These are phyloP conservation scores for Fraxinus sp. DNA, from an alignment of 305 asterid genomes.

Conservation along the genomic window DNA sequence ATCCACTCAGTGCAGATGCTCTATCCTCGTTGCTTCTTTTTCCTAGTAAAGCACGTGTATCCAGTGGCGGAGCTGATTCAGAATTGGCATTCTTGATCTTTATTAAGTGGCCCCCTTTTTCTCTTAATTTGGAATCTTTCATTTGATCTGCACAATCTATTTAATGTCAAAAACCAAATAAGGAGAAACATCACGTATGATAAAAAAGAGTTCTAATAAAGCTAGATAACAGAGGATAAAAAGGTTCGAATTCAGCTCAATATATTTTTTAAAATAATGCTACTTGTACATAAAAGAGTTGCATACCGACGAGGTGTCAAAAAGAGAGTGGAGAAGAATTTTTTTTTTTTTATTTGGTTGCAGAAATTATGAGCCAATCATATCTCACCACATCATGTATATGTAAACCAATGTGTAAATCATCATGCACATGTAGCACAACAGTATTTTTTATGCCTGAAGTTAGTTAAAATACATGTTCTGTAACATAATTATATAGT, in stretches of 20 bases:
- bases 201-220: neutral
- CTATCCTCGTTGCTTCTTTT: neutral
- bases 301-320: too few species aligned
- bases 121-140: conserved; percentile 33
- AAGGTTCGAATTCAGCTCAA: neutral
- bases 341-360: too few species aligned
- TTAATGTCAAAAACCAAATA: neutral
- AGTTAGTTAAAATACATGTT: conserved; percentile 26
- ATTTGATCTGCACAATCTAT: conserved; percentile 26
- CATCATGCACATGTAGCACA: too few species aligned
- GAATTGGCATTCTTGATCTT: conserved; percentile 35
- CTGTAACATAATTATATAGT: neutral
- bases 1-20: conserved; percentile 40
- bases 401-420: too few species aligned
- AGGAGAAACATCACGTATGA: neutral
- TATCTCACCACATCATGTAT: too few species aligned
- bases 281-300: too few species aligned
- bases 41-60: neutral
- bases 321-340: too few species aligned
- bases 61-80: neutral
- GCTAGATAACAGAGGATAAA: neutral
- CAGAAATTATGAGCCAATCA: too few species aligned
- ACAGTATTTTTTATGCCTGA: conserved; percentile 26
- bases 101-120: conserved; percentile 38
- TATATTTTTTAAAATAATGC: conserved; percentile 26